Percentiles rank a stretch among this genome's conserved stretches.
Conservation (phyloP, 441 rosid species). For the Pelargonium citronellum region DNA sequence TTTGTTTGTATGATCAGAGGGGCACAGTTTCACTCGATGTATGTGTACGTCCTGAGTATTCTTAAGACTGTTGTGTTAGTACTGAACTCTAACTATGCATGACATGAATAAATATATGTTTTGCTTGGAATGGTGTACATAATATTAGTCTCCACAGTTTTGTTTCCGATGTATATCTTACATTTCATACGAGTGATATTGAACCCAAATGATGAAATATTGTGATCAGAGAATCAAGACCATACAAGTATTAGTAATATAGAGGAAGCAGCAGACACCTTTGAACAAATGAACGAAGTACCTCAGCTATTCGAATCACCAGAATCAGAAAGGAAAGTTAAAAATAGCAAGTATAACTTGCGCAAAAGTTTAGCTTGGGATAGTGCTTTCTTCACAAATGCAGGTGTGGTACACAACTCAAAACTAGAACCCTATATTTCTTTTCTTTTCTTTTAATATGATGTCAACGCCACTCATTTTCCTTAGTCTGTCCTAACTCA, state of each 20-base stretch:
- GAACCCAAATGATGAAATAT: conserved; percentile 14
- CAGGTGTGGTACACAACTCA: conserved; percentile 36
- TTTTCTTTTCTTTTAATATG: neutral
- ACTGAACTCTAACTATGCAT: too few species aligned
- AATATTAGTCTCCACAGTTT: neutral
- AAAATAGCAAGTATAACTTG: conserved; percentile 49
- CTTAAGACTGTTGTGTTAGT: too few species aligned
- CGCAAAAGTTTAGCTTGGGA: conserved; percentile 97
- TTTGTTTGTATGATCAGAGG: too few species aligned
- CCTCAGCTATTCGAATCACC: conserved; percentile 38
- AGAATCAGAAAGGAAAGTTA: conserved; percentile 33
- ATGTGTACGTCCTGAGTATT: too few species aligned
- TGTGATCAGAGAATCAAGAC: conserved; percentile 33
- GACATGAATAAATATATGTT: too few species aligned
- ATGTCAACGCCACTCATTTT: neutral
- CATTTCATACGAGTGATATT: neutral
- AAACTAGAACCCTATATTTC: neutral
- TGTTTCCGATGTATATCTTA: neutral
- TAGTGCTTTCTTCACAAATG: conserved; percentile 87
- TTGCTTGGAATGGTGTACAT: neutral
- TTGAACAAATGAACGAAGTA: conserved; percentile 27
- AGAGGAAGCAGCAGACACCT: conserved; percentile 20
- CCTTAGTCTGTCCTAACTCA: neutral
- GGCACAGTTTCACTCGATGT: too few species aligned
- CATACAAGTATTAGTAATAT: conserved; percentile 17